Evolutionary conservation across 2,329 filamentous ascomycete species (phyloP), one percentile per base, ranked within the genome.

Genomic region (Stachybotrys echinatus): DNA sequence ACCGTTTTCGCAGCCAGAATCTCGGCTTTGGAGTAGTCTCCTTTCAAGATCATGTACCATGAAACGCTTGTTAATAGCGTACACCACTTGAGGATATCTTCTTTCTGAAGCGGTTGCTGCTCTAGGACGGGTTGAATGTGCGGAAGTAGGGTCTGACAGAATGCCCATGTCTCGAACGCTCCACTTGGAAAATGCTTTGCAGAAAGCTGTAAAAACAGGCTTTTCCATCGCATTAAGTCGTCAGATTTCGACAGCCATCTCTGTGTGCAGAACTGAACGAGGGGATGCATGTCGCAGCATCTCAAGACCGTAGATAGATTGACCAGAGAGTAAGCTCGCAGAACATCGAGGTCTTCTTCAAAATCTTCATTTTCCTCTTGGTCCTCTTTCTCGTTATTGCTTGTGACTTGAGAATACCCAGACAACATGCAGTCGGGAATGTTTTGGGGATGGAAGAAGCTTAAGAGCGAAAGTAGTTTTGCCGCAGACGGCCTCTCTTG

Each of bases 401-500:
- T n/a, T n/a, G n/a, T n/a, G n/a, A n/a, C n/a, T 44, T 2, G 18
- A 4, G 20, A 12, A 20, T 51, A 51, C 7, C 23, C 10, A 17
- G 34, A 21, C 14, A 57, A 47, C 23, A 54, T 51, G 39, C 38
- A 50, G 31, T 54, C 45, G 19, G 69, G 67, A n/a, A 76, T 74
- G 12, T 64, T 67, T 52, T 74, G 66, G 19, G 62, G 58, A 46
- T 76, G 66, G 55, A 73, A 77, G 7, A 71, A 70, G 62, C 73
- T 74, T 68, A 77, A 70, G 12, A 77, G 62, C 2, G 70, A 72
- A 0, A 78, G 55, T 10, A 77, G 56, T 18, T 71, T 58, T 5
- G 74, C 65, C 7, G 74, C 74, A 4, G 60, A 58, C 6, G 54
- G 61, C 38, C 60, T 52, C 38, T 58, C 52, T 2, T 54, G 50